Percentiles rank a stretch among this genome's conserved stretches.
Evolutionary conservation across 1,139 yeast genomes (phyloP).

Genomic region (Saccharomyces pastorianus): DNA sequence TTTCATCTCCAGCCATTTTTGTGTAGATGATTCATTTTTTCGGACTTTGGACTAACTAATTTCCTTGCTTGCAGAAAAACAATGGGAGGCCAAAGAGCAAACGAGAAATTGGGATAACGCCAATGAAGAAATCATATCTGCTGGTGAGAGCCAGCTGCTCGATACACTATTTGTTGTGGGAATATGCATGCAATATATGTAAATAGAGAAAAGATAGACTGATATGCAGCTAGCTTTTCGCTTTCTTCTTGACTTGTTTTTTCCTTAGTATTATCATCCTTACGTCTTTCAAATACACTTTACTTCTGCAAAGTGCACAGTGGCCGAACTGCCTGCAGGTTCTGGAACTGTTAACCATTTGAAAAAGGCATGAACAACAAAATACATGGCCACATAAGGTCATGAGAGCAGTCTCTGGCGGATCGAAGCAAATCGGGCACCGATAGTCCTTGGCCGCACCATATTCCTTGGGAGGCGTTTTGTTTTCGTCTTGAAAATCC

Average conservation of each 20-base stretch:
- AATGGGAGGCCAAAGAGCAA: background rate
- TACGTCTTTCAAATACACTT: slow-evolving; percentile 33
- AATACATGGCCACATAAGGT: slow-evolving; percentile 50
- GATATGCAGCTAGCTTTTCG: background rate
- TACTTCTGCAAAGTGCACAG: slow-evolving; percentile 44
- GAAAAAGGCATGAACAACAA: slow-evolving; percentile 44
- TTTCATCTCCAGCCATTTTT: background rate
- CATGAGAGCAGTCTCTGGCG: slow-evolving; percentile 39
- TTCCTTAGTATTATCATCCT: slow-evolving; percentile 24
- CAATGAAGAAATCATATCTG: background rate
- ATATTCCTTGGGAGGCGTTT: slow-evolving; percentile 11
- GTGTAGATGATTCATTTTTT: background rate
- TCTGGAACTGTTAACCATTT: slow-evolving; percentile 40
- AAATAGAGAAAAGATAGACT: background rate
- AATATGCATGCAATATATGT: background rate
- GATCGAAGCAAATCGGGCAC: slow-evolving; percentile 49
- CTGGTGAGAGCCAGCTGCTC: background rate
- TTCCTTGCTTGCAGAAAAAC: background rate
- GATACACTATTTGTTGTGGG: background rate
- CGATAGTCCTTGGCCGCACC: slow-evolving; percentile 32
- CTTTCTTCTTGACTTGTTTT: background rate
- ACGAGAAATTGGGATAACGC: background rate
- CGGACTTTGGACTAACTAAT: background rate
- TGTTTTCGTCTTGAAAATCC: slow-evolving; percentile 12
- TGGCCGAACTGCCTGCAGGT: slow-evolving; percentile 33